These are phyloP conservation scores for Iodosphaeria phyllophila DNA, from an alignment of 2,329 filamentous ascomycete species.

Conservation along the genomic window DNA sequence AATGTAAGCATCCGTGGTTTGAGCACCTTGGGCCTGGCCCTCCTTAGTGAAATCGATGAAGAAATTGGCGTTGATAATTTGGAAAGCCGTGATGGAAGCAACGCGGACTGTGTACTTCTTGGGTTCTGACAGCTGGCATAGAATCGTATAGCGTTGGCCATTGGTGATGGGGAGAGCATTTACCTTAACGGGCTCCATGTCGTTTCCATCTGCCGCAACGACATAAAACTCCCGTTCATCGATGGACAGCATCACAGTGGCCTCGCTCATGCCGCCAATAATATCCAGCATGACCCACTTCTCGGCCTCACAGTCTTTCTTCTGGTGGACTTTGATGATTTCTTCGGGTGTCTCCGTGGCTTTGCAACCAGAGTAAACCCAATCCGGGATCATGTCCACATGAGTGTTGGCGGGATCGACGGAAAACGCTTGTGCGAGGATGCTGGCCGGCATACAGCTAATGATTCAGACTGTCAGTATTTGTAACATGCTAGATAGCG, in stretches of 20 bases:
- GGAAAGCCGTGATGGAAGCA: constrained; percentile 26
- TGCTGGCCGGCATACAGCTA: too few relatives aligned
- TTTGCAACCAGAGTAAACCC: constrained; percentile 26
- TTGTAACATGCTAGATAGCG: constrained; percentile 10
- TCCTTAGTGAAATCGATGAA: constrained; percentile 19
- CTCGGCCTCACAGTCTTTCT: constrained; percentile 4
- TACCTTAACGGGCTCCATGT: constrained; percentile 30
- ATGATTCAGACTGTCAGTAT: too few relatives aligned
- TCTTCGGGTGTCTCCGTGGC: constrained; percentile 23
- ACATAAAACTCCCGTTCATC: constrained; percentile 34
- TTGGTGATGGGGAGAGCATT: constrained; percentile 27
- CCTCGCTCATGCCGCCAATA: constrained; percentile 29
- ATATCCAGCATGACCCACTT: constrained; percentile 34
- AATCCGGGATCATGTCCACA: constrained; percentile 19
- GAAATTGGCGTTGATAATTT: constrained; percentile 34
- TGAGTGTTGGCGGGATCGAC: too few relatives aligned
- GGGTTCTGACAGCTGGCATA: constrained; percentile 24
- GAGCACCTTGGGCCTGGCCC: constrained; percentile 9
- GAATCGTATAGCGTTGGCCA: constrained; percentile 32
- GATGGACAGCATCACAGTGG: constrained; percentile 25
- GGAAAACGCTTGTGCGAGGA: too few relatives aligned
- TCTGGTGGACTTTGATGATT: constrained; percentile 19
- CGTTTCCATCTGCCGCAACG: constrained; percentile 33
- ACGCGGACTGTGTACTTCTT: constrained; percentile 36
- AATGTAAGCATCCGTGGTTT: constrained; percentile 23